Base-by-base conservation (phyloP, 1,284 basidiomycete genomes). In the Tilletia indica region DNA sequence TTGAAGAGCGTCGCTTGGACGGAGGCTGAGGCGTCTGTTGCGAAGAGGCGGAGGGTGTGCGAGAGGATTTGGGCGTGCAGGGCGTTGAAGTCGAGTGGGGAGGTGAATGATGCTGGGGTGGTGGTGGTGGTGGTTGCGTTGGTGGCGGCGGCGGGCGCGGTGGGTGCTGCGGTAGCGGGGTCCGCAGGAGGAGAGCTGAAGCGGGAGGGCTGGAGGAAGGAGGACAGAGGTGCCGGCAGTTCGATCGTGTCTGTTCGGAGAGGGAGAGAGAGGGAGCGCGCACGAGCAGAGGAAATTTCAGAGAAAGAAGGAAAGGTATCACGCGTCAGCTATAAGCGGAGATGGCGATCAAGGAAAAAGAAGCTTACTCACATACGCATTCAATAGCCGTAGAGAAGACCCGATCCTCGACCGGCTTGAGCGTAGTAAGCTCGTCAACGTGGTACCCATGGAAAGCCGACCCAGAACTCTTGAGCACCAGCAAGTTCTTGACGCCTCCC, bases 1-100 rank as follows among this genome's bases (percentile, higher is more conserved):
- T 91, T 92, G 88, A 91, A 97, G 72, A 95, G 87, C 63, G 93
- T 96, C 14, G 94, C 93, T 89, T 96, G 94, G 5, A 98, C 95
- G 79, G 91, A 92, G 8, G 93, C 93, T 80, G 92, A 94, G 82
- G 94, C 91, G 79, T 97, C 93, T 38, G 87, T 86, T 1, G 94
- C 93, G 83, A 97, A 98, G 1, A 91, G 86, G 74, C 93, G 90
- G 39, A 97, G 86, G 8, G 93, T 95, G 21, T 89, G 88, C 58
- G 86, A 85, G 72, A 90, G 88, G 66, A 90, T 91, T 5, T 87
- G 87, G 11, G 83, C 83, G 2, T 88, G 86, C n/a, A 87, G 85
- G n/a, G 66, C 54, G 68, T 80, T 77, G 69, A 85, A 85, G 51
- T 82, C 72, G 25, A 83, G 83, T 5, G 79, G 74, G 11, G 74